Evolutionary conservation across 768 basidiomycete genomes (phyloP), one percentile per base, ranked within the genome.

Genomic region (Coprinellus micaceus): DNA sequence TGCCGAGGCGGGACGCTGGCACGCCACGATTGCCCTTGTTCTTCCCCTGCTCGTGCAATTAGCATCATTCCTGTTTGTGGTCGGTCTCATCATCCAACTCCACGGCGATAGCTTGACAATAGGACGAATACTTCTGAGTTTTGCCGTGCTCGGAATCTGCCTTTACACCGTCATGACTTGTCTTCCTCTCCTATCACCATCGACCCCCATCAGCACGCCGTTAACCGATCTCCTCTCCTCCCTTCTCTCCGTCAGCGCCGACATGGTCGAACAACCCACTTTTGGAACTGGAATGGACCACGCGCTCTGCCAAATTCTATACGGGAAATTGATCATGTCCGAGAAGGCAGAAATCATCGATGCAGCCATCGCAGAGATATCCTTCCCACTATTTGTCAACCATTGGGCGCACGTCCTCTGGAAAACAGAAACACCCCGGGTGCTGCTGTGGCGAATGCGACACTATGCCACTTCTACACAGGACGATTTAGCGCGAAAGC

Each of bases 31-130:
- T 4, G 60, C 61, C 25, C 54, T 63, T 24, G 53, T 33, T 17
- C 53, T 63, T 10, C 63, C 63, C 2, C 54, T 59, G 39, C 59
- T 60, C 2, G 52, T 63, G 9, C 62, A 63, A 22, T 15, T 61
- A 4, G 62, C 52, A 21, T 59, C 59, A 19, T 61, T 61, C 40
- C 62, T 63, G 9, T 63, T 63, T 56, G 55, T 59, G 29, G 56
- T 39, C 21, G 62, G 60, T 19, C 58, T 63, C 26, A 51, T 61
- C 25, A 53, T 61, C 13, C 53, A 54, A 45, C 21, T 2, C 28
- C 21, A n/a, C 26, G 40, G 19, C 11, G 53, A 54, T 17, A 21
- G 37, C 22, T 6, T 12, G 2, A 19, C 29, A 4, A 24, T 45
- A 26, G 53, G 53, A 2, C 43, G 25, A 4, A 30, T 41, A 5